phyloP scores from a whole-genome alignment of 176 grass and related monocot species.

The Carex parvula region DNA sequence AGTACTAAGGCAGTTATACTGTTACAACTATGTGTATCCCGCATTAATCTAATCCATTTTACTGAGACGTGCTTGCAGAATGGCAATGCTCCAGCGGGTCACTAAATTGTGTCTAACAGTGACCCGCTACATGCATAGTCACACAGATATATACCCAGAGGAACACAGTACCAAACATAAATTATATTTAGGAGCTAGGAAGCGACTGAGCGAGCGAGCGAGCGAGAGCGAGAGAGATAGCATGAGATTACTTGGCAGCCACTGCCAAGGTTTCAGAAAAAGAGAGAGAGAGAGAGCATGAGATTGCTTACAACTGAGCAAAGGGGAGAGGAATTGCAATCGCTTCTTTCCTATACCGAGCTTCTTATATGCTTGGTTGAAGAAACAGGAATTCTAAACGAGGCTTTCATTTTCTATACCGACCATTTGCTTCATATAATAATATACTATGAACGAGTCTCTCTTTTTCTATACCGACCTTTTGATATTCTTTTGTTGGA shows the following conservation, averaged over 20 bases:
- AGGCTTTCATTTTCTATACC: too few relatives aligned
- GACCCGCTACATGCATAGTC: neutral
- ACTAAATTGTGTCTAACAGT: neutral
- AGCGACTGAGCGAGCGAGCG: neutral
- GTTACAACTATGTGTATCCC: neutral
- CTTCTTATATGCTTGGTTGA: neutral
- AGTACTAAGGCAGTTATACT: neutral
- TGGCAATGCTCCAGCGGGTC: neutral
- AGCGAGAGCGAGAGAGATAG: neutral
- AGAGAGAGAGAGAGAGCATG: neutral
- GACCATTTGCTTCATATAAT: too few relatives aligned
- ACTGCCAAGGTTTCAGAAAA: too few relatives aligned
- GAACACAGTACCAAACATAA: neutral
- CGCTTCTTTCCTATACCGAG: neutral
- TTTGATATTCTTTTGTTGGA: too few relatives aligned
- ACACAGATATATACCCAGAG: neutral
- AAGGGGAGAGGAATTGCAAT: neutral
- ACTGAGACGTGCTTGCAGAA: neutral
- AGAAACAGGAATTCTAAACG: too few relatives aligned
- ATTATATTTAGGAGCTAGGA: neutral
- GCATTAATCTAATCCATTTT: neutral
- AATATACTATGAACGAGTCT: too few relatives aligned
- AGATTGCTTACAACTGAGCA: constrained; percentile 7
- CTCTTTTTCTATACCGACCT: too few relatives aligned
- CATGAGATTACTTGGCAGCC: too few relatives aligned